These are phyloP conservation scores for Candida vartiovaarae DNA, from an alignment of 805 yeast genomes.

Conservation along the genomic window DNA sequence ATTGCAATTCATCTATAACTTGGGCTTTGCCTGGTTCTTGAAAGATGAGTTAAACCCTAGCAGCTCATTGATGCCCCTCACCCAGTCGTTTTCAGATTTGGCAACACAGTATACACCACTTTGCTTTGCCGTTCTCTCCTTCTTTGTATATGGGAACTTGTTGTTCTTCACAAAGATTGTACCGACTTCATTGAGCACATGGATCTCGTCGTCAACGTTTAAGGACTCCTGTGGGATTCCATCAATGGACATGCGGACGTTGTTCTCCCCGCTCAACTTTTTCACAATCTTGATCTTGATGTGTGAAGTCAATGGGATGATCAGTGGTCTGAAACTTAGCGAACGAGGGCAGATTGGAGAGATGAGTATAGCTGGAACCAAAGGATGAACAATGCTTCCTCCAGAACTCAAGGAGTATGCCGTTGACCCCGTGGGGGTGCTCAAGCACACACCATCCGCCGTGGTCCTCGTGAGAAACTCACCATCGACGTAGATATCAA, in stretches of 20 bases:
- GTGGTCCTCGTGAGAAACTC: slow-evolving; percentile 82
- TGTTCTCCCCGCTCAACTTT: slow-evolving; percentile 32
- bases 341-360: slow-evolving; percentile 93
- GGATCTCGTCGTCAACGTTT: slow-evolving; percentile 72
- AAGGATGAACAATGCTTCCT: slow-evolving; percentile 88
- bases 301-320: slow-evolving; percentile 73
- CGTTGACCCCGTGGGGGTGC: slow-evolving; percentile 94
- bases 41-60: slow-evolving; percentile 86
- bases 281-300: slow-evolving; percentile 54
- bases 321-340: slow-evolving; percentile 80
- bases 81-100: slow-evolving; percentile 83
- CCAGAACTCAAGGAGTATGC: slow-evolving; percentile 88
- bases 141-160: slow-evolving; percentile 33
- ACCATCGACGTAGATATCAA: slow-evolving; percentile 82
- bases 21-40: slow-evolving; percentile 34
- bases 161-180: slow-evolving; percentile 48
- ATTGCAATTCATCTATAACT: slow-evolving; percentile 1
- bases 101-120: slow-evolving; percentile 87
- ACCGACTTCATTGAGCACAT: slow-evolving; percentile 59
- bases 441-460: slow-evolving; percentile 80
- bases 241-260: slow-evolving; percentile 67
- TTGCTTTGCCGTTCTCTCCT: slow-evolving; percentile 18
- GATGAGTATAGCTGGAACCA: slow-evolving; percentile 71
- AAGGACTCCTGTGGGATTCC: slow-evolving; percentile 72
- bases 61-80: slow-evolving; percentile 77